These are phyloP conservation scores for Nigrospora sphaerica DNA, from an alignment of 2,329 filamentous ascomycete genomes.

Conservation along the genomic window DNA sequence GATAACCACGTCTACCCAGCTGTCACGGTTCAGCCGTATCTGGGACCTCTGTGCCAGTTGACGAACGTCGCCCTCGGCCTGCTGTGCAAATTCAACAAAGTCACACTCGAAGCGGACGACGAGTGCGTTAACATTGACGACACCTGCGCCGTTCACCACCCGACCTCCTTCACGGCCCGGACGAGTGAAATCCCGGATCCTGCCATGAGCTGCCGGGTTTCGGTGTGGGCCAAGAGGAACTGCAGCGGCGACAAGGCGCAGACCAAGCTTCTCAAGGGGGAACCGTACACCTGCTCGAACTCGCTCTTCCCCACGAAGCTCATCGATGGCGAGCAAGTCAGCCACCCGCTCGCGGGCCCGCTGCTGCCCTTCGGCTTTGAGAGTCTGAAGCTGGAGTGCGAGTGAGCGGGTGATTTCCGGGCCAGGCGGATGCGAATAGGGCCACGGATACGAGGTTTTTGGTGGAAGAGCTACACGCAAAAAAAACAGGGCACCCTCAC, in stretches of 20 bases:
- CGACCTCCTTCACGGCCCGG: not conserved
- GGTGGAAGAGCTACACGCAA: too few species aligned
- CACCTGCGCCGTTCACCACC: not conserved
- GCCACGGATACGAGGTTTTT: too few species aligned
- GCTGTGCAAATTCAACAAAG: not conserved
- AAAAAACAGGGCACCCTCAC: too few species aligned
- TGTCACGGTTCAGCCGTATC: not conserved
- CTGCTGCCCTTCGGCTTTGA: not conserved
- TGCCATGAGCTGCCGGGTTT: not conserved
- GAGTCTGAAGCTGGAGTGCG: not conserved
- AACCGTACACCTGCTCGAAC: not conserved
- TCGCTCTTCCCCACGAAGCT: not conserved
- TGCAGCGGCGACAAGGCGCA: not conserved
- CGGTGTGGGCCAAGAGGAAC: not conserved
- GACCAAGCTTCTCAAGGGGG: not conserved
- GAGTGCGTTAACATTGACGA: not conserved
- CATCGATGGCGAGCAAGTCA: not conserved
- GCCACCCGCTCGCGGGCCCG: not conserved
- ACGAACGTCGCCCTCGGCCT: not conserved
- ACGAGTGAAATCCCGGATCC: not conserved
- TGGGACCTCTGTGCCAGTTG: not conserved
- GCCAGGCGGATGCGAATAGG: too few species aligned
- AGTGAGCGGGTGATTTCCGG: too few species aligned
- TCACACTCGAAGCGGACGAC: not conserved
- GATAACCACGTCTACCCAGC: too few species aligned